A percentile compares a stretch with the other conserved stretches of the same genome.
Evolutionary conservation across 2,329 filamentous ascomycete species (phyloP).

Genomic region (Penicillium sp.): DNA sequence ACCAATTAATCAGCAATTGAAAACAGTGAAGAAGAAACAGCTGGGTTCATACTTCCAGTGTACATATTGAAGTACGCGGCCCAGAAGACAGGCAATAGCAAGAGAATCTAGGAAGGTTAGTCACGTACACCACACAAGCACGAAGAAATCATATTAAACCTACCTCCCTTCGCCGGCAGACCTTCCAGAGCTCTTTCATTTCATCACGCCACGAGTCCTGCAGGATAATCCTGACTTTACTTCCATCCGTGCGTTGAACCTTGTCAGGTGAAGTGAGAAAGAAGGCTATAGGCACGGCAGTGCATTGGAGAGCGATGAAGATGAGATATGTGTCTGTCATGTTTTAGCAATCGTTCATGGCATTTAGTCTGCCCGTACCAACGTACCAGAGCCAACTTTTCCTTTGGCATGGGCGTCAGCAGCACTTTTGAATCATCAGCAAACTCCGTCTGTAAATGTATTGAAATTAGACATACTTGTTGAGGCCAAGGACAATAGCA

Average conservation of each 20-base stretch:
- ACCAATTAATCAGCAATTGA: background rate
- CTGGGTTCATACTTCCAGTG: constrained; percentile 27
- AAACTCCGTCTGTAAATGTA: accelerated
- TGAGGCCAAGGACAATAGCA: constrained; percentile 47
- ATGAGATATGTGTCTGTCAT: constrained; percentile 40
- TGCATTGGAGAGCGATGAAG: constrained; percentile 42
- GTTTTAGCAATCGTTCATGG: background rate
- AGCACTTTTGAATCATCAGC: constrained; percentile 9
- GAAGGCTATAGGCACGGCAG: constrained; percentile 37
- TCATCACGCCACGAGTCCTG: constrained; percentile 42
- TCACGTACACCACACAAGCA: background rate
- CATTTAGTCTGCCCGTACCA: background rate
- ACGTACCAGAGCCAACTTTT: constrained; percentile 23
- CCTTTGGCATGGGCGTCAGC: constrained; percentile 19
- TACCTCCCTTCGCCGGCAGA: constrained; percentile 21
- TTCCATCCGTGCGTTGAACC: constrained; percentile 43
- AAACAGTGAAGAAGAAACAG: background rate
- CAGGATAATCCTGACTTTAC: constrained; percentile 35
- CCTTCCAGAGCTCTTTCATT: constrained; percentile 35
- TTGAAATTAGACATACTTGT: constrained; percentile 25
- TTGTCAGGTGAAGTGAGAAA: constrained; percentile 41
- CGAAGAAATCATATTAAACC: background rate
- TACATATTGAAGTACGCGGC: constrained; percentile 47
- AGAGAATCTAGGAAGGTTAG: constrained; percentile 31
- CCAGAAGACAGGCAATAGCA: constrained; percentile 46